Conservation (phyloP, 805 yeast genomes). For the Metschnikowia orientalis region DNA sequence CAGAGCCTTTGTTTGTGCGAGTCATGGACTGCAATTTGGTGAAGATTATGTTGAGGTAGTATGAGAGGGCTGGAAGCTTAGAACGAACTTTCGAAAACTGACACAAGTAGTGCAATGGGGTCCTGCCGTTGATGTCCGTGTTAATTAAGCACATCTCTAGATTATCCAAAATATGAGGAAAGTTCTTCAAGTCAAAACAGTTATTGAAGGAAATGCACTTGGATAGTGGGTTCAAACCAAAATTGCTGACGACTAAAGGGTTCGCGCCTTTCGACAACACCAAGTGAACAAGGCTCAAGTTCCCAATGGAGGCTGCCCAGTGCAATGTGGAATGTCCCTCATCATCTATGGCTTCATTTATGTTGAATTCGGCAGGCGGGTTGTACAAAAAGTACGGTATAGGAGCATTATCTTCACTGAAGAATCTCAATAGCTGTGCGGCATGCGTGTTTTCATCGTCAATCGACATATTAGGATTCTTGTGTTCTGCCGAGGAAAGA, state of each 20-base stretch:
- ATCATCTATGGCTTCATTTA: constrained; percentile 79
- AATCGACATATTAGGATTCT: constrained; percentile 25
- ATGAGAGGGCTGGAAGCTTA: constrained; percentile 73
- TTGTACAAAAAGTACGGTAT: constrained; percentile 63
- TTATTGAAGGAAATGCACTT: constrained; percentile 84
- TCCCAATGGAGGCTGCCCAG: constrained; percentile 98
- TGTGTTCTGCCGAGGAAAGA: constrained; percentile 16
- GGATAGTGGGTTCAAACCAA: constrained; percentile 85
- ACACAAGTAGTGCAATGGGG: constrained; percentile 84
- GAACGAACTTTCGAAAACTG: constrained; percentile 60
- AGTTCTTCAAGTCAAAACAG: constrained; percentile 74
- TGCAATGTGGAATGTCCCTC: constrained; percentile 94
- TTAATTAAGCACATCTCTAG: constrained; percentile 74
- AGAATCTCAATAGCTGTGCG: constrained; percentile 37
- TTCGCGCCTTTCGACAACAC: constrained; percentile 74
- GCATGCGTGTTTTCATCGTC: constrained; percentile 46
- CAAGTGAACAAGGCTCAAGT: constrained; percentile 68
- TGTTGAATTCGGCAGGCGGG: constrained; percentile 62
- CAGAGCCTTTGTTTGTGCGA: constrained; percentile 21
- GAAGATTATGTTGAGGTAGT: constrained; percentile 73
- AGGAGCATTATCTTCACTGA: constrained; percentile 39
- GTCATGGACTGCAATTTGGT: constrained; percentile 58
- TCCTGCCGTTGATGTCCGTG: constrained; percentile 67
- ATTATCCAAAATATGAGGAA: constrained; percentile 71
- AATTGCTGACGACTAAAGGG: constrained; percentile 45